These are phyloP conservation scores for Glomus cerebriforme DNA, from an alignment of 192 early-diverging fungal genomes.

Conservation along the genomic window DNA sequence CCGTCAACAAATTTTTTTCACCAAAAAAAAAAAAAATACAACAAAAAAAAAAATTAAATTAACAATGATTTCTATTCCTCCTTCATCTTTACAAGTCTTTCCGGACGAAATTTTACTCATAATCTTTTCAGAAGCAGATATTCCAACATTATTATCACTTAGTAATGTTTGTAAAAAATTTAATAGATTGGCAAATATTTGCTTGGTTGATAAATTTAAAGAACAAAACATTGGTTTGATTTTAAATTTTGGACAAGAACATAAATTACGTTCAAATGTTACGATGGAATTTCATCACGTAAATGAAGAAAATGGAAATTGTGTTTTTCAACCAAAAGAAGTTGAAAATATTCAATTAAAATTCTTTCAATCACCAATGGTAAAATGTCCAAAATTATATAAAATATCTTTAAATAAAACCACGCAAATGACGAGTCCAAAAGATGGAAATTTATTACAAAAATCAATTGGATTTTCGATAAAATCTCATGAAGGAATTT, in stretches of 20 bases:
- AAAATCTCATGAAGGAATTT: not conserved
- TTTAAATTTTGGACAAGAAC: constrained; percentile 15
- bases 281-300: not conserved
- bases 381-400: not conserved
- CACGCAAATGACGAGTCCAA: not conserved
- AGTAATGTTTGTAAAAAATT: constrained; percentile 1
- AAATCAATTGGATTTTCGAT: not conserved
- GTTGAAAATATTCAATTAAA: not conserved
- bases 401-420: not conserved
- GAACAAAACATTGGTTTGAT: not conserved
- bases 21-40: too few relatives aligned
- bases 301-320: not conserved
- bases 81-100: not conserved
- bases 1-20: too few relatives aligned
- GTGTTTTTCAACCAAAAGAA: not conserved
- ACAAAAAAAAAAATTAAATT: too few relatives aligned
- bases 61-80: not conserved
- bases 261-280: not conserved
- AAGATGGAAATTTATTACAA: constrained; percentile 1
- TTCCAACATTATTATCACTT: not conserved
- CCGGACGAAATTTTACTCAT: constrained; percentile 1
- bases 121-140: not conserved
- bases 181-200: not conserved
- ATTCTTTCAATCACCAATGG: not conserved
- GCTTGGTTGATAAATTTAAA: not conserved